Evolutionary conservation across 2,329 filamentous ascomycete genomes (phyloP).

Genomic region (Lasiodiplodia citricola): DNA sequence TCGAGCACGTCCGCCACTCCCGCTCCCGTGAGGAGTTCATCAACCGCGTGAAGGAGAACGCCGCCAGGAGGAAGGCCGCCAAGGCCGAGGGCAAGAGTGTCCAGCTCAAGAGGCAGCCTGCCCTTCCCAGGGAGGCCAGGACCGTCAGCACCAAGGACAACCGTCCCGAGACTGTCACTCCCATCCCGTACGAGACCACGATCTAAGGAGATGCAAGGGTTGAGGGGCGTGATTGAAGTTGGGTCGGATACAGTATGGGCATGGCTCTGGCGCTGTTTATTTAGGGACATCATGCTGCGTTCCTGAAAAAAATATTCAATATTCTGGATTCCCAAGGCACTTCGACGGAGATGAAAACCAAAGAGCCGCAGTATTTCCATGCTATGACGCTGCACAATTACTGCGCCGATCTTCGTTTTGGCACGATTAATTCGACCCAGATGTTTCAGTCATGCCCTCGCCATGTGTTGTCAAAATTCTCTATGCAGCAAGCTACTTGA

Average conservation of each 20-base stretch:
- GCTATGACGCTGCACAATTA: not conserved
- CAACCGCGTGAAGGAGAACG: conserved; percentile 94
- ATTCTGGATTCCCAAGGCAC: conserved; percentile 14
- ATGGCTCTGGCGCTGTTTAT: conserved; percentile 27
- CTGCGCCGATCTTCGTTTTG: not conserved
- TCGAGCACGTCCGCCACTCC: conserved; percentile 95
- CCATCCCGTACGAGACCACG: conserved; percentile 96
- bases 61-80: conserved; percentile 87
- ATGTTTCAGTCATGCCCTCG: not conserved
- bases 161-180: conserved; percentile 87
- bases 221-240: conserved; percentile 27
- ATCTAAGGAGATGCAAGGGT: conserved; percentile 68
- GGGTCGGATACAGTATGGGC: conserved; percentile 19
- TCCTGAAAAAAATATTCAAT: conserved; percentile 25
- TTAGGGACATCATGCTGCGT: conserved; percentile 27
- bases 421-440: not conserved
- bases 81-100: conserved; percentile 87
- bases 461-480: not conserved
- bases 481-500: not conserved
- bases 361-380: not conserved
- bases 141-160: conserved; percentile 82
- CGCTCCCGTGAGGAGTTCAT: conserved; percentile 97
- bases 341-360: conserved; percentile 5
- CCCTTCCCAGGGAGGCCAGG: conserved; percentile 77
- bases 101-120: conserved; percentile 90